Conservation (phyloP, 257 asterid genomes). For the Solanum chaucha region DNA sequence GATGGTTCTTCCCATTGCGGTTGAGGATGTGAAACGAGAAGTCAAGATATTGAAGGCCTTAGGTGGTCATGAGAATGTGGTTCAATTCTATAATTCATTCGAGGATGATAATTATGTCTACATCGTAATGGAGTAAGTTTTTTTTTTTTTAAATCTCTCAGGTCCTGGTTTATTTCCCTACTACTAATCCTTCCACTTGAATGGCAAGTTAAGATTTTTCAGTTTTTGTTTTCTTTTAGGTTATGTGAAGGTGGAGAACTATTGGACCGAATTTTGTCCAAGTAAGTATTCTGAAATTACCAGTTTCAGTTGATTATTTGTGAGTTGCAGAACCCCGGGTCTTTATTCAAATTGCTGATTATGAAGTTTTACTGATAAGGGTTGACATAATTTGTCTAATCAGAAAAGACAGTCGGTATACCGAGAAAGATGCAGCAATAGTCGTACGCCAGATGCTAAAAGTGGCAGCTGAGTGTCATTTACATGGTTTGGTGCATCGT, state of each 20-base stretch:
- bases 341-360: neutral
- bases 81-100: slow-evolving; percentile 83
- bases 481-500: slow-evolving; percentile 97
- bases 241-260: slow-evolving; percentile 97
- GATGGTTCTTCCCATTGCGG: slow-evolving; percentile 98
- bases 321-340: neutral
- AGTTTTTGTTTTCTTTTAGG: slow-evolving; percentile 24
- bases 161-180: neutral
- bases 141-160: neutral
- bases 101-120: slow-evolving; percentile 84
- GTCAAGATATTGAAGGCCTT: slow-evolving; percentile 92
- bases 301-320: neutral
- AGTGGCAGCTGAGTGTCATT: slow-evolving; percentile 98
- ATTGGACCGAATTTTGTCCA: slow-evolving; percentile 87
- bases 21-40: slow-evolving; percentile 96
- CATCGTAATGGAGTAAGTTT: slow-evolving; percentile 96
- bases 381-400: slow-evolving; percentile 20
- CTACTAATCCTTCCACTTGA: neutral
- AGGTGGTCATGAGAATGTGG: slow-evolving; percentile 96
- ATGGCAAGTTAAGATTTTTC: slow-evolving; percentile 1
- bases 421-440: slow-evolving; percentile 97
- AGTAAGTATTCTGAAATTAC: slow-evolving; percentile 35
- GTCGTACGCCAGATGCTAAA: slow-evolving; percentile 96
- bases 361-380: slow-evolving; percentile 1
- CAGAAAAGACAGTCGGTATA: slow-evolving; percentile 97